Conservation (phyloP, 2,329 filamentous ascomycete species). For the Ophiostoma fasciatum region DNA sequence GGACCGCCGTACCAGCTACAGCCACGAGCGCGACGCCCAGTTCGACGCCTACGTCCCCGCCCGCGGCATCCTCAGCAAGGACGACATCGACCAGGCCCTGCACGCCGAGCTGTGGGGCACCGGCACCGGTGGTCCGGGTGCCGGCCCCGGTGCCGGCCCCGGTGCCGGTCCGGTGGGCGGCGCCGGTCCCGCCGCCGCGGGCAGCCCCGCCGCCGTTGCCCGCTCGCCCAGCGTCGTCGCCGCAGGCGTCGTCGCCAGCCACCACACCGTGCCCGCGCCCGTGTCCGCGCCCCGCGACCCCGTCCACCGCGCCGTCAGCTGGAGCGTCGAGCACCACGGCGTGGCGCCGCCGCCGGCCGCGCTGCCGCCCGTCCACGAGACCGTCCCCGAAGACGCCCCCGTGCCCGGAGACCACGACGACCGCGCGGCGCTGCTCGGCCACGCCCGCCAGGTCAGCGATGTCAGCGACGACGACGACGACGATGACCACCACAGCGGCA, state of each 20-base stretch:
- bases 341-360: conserved; percentile 24
- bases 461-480: conserved; percentile 1
- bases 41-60: conserved; percentile 15
- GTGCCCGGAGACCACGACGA: conserved; percentile 1
- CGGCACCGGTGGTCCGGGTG: neutral
- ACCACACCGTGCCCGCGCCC: conserved; percentile 1
- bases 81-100: conserved; percentile 19
- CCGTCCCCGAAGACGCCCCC: neutral
- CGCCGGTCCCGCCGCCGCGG: neutral
- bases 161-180: neutral
- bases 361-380: no score
- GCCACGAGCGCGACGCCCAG: conserved; percentile 16
- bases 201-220: no score
- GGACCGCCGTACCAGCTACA: conserved; percentile 12
- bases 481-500: conserved; percentile 1
- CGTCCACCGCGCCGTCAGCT: conserved; percentile 19
- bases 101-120: conserved; percentile 19
- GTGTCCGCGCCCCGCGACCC: conserved; percentile 9
- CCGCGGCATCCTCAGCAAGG: conserved; percentile 12
- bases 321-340: conserved; percentile 22
- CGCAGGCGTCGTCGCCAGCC: conserved; percentile 11
- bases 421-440: conserved; percentile 7
- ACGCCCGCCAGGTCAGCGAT: neutral
- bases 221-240: conserved; percentile 16
- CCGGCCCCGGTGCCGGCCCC: neutral